phyloP scores from a whole-genome alignment of 2,329 filamentous ascomycete species.

The Pseudocercospora cruenta region DNA sequence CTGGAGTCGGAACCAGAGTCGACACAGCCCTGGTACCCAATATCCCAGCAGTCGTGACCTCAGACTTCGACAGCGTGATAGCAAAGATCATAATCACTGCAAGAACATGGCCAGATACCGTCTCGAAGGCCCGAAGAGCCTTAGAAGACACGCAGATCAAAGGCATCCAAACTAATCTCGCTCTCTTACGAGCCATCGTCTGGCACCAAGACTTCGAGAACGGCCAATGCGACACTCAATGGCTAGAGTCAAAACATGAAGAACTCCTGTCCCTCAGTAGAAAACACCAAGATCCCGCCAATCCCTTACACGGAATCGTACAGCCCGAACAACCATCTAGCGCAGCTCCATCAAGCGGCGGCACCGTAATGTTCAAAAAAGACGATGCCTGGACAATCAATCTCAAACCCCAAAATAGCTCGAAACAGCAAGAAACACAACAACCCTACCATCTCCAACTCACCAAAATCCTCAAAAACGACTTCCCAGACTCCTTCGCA shows the following conservation, averaged over 20 bases:
- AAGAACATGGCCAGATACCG: conserved; percentile 54
- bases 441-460: conserved; percentile 58
- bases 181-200: conserved; percentile 59
- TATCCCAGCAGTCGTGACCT: conserved; percentile 51
- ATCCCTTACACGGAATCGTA: conserved; percentile 32
- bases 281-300: conserved; percentile 12
- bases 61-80: conserved; percentile 63
- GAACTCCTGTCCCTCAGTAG: conserved; percentile 41
- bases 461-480: conserved; percentile 59
- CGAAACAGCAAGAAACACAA: neutral
- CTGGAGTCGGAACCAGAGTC: conserved; percentile 61
- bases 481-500: conserved; percentile 60
- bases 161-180: conserved; percentile 63
- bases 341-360: conserved; percentile 41
- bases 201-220: conserved; percentile 54
- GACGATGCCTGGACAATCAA: conserved; percentile 31
- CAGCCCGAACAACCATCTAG: conserved; percentile 18
- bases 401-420: conserved; percentile 18
- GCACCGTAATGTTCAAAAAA: conserved; percentile 51
- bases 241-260: conserved; percentile 58
- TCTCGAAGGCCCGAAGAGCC: conserved; percentile 59
- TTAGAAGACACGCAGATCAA: conserved; percentile 59
- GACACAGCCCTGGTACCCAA: conserved; percentile 58
- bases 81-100: conserved; percentile 64
- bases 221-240: conserved; percentile 58